phyloP scores from a whole-genome alignment of 225 moss, liverwort and hornwort genomes.

The Polytrichum commune region DNA sequence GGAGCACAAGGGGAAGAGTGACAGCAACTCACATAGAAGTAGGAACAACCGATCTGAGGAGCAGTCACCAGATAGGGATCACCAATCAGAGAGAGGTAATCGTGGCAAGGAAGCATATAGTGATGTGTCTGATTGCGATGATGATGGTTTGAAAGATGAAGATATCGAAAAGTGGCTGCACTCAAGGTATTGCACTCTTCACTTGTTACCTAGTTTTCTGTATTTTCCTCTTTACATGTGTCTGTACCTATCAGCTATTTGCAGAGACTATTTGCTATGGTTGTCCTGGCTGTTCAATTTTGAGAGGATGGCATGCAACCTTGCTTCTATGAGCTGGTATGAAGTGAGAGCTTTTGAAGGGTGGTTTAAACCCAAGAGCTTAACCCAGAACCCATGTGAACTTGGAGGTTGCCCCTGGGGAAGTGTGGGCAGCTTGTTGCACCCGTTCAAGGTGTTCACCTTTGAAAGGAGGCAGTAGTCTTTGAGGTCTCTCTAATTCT shows the following conservation, averaged over 20 bases:
- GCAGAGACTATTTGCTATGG: no score
- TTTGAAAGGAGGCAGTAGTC: no score
- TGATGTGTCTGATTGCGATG: conserved; percentile 27
- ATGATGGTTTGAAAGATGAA: conserved; percentile 69
- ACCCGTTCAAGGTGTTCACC: no score
- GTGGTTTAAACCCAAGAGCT: background rate
- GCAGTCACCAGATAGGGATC: conserved; percentile 15
- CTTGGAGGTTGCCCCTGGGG: no score
- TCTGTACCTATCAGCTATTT: no score
- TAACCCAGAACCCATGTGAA: no score
- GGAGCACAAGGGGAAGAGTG: conserved; percentile 47
- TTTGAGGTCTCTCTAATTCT: no score
- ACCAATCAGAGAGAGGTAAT: conserved; percentile 22
- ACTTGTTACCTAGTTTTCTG: no score
- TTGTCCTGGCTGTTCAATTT: background rate
- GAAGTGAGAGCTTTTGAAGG: background rate
- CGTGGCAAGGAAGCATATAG: conserved; percentile 19
- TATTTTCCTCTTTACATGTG: no score
- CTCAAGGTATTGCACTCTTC: conserved; percentile 54
- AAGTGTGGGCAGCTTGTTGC: no score
- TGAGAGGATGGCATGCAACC: background rate
- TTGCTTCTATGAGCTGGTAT: background rate
- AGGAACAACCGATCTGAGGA: conserved; percentile 22
- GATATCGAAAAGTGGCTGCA: conserved; percentile 88
- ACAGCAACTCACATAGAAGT: conserved; percentile 24